Percentiles rank a stretch among this genome's conserved stretches.
Evolutionary conservation across 768 basidiomycete genomes (phyloP).

Genomic region (Russula sp.): DNA sequence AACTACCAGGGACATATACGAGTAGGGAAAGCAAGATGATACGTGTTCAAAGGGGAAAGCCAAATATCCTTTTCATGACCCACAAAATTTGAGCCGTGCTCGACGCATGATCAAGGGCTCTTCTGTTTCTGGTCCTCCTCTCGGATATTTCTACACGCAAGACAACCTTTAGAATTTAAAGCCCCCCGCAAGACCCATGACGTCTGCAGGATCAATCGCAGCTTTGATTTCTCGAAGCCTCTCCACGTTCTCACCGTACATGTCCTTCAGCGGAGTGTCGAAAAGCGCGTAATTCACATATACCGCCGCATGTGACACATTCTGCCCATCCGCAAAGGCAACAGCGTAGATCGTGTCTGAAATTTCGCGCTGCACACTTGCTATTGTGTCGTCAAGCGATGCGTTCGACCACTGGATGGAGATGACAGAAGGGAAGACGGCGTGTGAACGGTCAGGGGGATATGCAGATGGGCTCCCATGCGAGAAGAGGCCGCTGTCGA

Average conservation of each 20-base stretch:
- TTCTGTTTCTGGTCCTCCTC: background rate
- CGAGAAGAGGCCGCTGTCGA: background rate
- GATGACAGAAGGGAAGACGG: background rate
- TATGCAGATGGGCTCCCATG: conserved; percentile 14
- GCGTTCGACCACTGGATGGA: conserved; percentile 4
- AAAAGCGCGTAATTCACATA: conserved; percentile 22
- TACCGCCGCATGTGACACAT: conserved; percentile 5
- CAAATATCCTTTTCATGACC: too few relatives aligned
- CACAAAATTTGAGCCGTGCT: too few relatives aligned
- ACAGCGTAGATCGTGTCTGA: background rate
- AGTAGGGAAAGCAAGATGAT: too few relatives aligned
- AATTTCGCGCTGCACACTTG: conserved; percentile 29
- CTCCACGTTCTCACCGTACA: too few relatives aligned
- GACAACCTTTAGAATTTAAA: conserved; percentile 14
- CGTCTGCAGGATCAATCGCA: conserved; percentile 17
- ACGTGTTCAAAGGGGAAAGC: too few relatives aligned
- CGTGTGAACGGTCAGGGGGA: conserved; percentile 7
- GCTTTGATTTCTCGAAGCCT: conserved; percentile 9
- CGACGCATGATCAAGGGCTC: background rate
- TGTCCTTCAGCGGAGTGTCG: conserved; percentile 10
- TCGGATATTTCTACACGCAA: too few relatives aligned
- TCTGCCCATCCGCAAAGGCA: conserved; percentile 21
- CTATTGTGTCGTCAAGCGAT: conserved; percentile 34
- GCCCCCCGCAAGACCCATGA: conserved; percentile 24
- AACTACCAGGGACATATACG: too few relatives aligned